Evolutionary conservation across 352 stramenopile genomes (phyloP).

Genomic region (Phytopythium delawarense): DNA sequence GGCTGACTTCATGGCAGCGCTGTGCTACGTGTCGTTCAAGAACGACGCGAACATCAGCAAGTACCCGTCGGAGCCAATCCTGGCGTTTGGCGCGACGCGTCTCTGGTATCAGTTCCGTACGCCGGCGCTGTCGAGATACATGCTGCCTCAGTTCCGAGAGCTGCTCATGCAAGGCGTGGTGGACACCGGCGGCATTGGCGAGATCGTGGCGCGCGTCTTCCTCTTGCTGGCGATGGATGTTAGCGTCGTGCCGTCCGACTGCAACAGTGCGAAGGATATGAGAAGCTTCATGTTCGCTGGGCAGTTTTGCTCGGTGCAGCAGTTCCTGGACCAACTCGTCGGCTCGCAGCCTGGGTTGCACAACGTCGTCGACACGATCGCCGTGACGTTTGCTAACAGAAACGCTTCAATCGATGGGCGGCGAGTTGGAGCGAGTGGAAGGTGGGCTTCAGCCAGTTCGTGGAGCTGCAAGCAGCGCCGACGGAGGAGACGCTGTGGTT

Average conservation of each 20-base stretch:
- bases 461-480: conserved; percentile 8
- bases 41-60: conserved; percentile 14
- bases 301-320: conserved; percentile 9
- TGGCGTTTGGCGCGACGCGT: conserved; percentile 22
- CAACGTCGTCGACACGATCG: too few relatives aligned
- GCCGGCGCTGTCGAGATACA: neutral
- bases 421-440: too few relatives aligned
- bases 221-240: conserved; percentile 10
- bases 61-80: conserved; percentile 22
- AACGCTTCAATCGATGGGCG: too few relatives aligned
- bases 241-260: neutral
- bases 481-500: conserved; percentile 11
- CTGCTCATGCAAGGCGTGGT: conserved; percentile 6
- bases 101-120: conserved; percentile 18
- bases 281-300: neutral
- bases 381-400: too few relatives aligned
- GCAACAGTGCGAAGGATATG: neutral
- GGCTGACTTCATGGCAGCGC: conserved; percentile 20
- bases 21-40: conserved; percentile 10
- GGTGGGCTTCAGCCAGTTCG: conserved; percentile 23
- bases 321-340: conserved; percentile 2
- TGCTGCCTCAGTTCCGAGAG: conserved; percentile 8
- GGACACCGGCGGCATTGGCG: conserved; percentile 4
- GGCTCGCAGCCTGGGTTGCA: too few relatives aligned
- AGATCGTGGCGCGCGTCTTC: neutral